Evolutionary conservation across 2,329 filamentous ascomycete species (phyloP), one percentile per base, ranked within the genome.

Genomic region (Colletotrichum sp.): DNA sequence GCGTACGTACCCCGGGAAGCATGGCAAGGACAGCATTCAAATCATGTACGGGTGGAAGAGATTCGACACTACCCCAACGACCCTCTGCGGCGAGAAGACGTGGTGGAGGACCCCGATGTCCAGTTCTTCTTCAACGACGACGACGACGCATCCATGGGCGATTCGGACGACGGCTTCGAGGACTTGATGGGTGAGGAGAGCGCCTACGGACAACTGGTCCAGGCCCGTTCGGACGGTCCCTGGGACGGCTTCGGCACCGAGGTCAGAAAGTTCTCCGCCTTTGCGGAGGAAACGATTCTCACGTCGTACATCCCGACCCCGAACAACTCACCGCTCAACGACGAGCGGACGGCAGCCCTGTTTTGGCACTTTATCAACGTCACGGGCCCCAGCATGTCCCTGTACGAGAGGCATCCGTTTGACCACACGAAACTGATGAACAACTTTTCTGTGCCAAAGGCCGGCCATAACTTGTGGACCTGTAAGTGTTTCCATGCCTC

Each of bases 281-380:
- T 88, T 79, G 86, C 86, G 1, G 83, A 88, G 18, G 87, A 88
- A 44, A 85, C 89, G 71, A 86, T 89, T 36, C 87, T 96, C 62
- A 89, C 92, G 16, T 92, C 90, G 4, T 96, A 96, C 79, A 88
- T 89, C 55, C 93, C 94, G 7, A 91, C 92, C 1, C 89, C 92
- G 6, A 85, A 89, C 26, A 91, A 91, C 36, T 93, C 93, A 52
- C 96, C 97, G 36, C 87, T 98, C 32, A 95, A 93, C 79, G 95
- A 98, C 78, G 90, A 92, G 4, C 93, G 94, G 78, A 96, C 95
- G 13, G 93, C 95, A 16, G 91, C 93, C 34, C 93, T 98, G 8
- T 99, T 99, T 83, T 94, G 94, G 83, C 96, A 99, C 84, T 99
- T 98, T 83, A 92, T 99, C 63, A 94, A 95, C 79, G 94, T 97